phyloP scores from a whole-genome alignment of 768 basidiomycete genomes.

The Crepidotus variabilis region DNA sequence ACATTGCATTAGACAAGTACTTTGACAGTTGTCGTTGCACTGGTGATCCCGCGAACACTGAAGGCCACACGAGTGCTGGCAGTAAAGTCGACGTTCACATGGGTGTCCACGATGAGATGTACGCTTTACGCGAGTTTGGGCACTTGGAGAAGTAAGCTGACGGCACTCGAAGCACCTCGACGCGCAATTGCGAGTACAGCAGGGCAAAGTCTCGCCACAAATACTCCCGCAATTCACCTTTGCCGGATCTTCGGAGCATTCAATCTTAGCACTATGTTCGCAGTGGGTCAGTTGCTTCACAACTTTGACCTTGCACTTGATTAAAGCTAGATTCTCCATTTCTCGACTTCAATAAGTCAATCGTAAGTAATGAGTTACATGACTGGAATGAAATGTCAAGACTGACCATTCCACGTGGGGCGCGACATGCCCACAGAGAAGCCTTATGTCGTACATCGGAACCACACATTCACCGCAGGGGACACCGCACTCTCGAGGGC shows the following conservation, averaged over 20 bases:
- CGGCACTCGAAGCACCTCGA: constrained; percentile 50
- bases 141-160: constrained; percentile 11
- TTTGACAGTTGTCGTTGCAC: constrained; percentile 42
- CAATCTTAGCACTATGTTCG: constrained; percentile 46
- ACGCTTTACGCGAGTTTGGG: neutral
- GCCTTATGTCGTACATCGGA: constrained; percentile 36
- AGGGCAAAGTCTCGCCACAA: constrained; percentile 45
- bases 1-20: constrained; percentile 53
- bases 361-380: no score
- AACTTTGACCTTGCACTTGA: constrained; percentile 41
- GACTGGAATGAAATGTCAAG: neutral
- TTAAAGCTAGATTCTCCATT: constrained; percentile 38
- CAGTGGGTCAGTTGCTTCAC: constrained; percentile 43
- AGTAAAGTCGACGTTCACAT: constrained; percentile 26
- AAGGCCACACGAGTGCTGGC: no score
- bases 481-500: constrained; percentile 44
- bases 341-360: constrained; percentile 30
- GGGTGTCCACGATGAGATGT: constrained; percentile 51
- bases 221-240: constrained; percentile 31
- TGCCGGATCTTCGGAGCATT: constrained; percentile 44
- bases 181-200: constrained; percentile 50
- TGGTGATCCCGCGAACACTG: constrained; percentile 35
- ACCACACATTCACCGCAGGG: constrained; percentile 53
- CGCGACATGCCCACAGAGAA: constrained; percentile 59
- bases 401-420: constrained; percentile 48